Evolutionary conservation across 2,329 filamentous ascomycete species (phyloP), one percentile per base, ranked within the genome.

Genomic region (Diplodia intermedia): DNA sequence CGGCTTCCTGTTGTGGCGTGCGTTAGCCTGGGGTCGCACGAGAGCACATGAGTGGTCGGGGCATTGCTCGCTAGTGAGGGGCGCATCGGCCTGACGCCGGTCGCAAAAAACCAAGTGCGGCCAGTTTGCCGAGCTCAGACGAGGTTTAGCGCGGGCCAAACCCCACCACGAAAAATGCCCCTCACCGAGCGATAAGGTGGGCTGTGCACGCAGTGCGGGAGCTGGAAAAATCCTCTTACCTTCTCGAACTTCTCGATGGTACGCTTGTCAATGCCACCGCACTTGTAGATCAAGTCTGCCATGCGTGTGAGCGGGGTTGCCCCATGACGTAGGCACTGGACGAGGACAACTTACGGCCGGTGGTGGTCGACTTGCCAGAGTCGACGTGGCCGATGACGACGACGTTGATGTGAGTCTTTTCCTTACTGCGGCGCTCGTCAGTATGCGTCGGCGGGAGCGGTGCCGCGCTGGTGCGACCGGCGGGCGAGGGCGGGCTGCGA

Each of bases 241-340:
- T 99, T 99, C 94, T 99, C 95, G 90, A 99, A 99, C 92, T 99
- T 99, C 91, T 99, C 95, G 84, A 99, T 99, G 85, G 94, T 98
- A 93, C 95, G 94, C 90, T 94, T 93, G 92, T 99, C 95, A 82
- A 98, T 99, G 93, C 95, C 95, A 91, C 95, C 95, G 89, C 95
- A 98, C 91, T 99, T 94, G 93, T 98, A 98, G 92, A 99, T 98
- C 90, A 99, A 90, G 88, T 85, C 82, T 84, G 79, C 94, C 91
- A 83, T 83, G 23, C 77, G 76, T 75, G 75, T 78, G 71, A 75
- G 72, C 70, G 71, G 57, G 62, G 72, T 5, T 74, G 77, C 70
- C 73, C 71, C 70, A 31, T 18, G 20, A 54, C 11, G n/a, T 31
- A 31, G 70, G 75, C 71, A 73, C 68, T 74, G 71, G 69, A 61